phyloP scores from a whole-genome alignment of 805 yeast genomes.

The Candida cerambycidarum region DNA sequence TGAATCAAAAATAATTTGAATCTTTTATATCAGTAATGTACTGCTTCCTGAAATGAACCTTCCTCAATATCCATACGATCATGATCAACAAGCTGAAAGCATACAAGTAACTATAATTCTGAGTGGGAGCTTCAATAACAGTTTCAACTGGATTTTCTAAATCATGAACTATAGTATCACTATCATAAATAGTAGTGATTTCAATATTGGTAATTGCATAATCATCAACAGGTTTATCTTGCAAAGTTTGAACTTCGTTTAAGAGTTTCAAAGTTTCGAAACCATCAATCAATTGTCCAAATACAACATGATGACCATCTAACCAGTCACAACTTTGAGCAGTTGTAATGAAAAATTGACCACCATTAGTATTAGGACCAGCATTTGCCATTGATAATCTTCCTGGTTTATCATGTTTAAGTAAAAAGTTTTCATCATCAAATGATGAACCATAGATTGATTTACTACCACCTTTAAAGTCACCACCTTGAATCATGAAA shows the following conservation, averaged over 20 bases:
- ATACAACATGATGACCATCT: conserved; percentile 93
- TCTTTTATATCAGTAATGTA: conserved; percentile 26
- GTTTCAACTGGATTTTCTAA: conserved; percentile 14
- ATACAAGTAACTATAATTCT: conserved; percentile 11
- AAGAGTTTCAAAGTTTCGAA: conserved; percentile 67
- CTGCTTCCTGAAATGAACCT: conserved; percentile 23
- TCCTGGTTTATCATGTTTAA: conserved; percentile 73
- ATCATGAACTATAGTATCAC: conserved; percentile 9
- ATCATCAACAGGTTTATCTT: conserved; percentile 20
- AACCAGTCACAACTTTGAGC: conserved; percentile 35
- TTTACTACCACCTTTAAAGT: conserved; percentile 48
- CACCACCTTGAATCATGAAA: conserved; percentile 44
- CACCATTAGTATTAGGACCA: conserved; percentile 48
- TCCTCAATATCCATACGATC: conserved; percentile 13
- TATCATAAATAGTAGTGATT: conserved; percentile 12
- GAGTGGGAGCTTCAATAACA: conserved; percentile 12
- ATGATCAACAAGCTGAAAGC: conserved; percentile 9
- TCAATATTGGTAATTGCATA: conserved; percentile 17
- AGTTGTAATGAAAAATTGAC: conserved; percentile 44
- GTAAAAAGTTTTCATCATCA: conserved; percentile 61
- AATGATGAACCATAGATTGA: conserved; percentile 51
- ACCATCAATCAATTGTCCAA: conserved; percentile 89
- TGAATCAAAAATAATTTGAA: conserved; percentile 19
- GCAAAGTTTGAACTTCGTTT: conserved; percentile 13
- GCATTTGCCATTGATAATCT: conserved; percentile 85